Percentiles rank a stretch among this genome's conserved stretches.
Evolutionary conservation across 1,284 basidiomycete genomes (phyloP).

Genomic region (Inonotus obliquus): DNA sequence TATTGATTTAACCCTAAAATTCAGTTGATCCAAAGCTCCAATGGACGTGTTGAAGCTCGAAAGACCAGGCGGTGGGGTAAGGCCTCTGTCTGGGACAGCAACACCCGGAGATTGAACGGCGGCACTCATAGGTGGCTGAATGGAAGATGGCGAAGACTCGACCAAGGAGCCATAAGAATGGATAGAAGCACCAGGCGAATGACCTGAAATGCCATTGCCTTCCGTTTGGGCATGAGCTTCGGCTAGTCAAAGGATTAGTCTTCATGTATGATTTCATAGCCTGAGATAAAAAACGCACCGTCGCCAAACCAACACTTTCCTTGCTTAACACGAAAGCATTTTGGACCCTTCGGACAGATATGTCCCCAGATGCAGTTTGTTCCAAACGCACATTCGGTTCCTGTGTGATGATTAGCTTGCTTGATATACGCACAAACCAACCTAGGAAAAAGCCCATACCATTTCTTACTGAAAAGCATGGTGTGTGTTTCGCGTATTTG

Average conservation of each 20-base stretch:
- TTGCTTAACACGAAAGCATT: constrained; percentile 37
- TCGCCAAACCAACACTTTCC: constrained; percentile 84
- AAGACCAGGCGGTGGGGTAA: neutral
- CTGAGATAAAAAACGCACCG: constrained; percentile 38
- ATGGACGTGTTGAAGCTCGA: neutral
- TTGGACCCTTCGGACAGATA: constrained; percentile 71
- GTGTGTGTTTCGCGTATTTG: constrained; percentile 73
- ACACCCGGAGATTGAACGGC: neutral
- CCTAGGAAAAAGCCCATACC: constrained; percentile 36
- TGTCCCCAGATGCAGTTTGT: constrained; percentile 76
- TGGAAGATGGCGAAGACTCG: neutral
- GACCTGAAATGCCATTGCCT: neutral
- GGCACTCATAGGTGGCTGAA: neutral
- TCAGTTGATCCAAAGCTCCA: neutral
- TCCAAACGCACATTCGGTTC: constrained; percentile 64
- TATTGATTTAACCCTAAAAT: neutral
- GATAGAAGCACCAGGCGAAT: neutral
- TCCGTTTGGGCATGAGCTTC: neutral
- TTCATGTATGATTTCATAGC: neutral
- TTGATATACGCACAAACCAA: neutral
- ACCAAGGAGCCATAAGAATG: neutral
- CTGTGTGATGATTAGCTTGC: constrained; percentile 31
- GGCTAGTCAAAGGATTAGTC: neutral
- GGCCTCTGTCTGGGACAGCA: neutral
- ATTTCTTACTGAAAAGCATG: constrained; percentile 75